Evolutionary conservation across 106 monocot genomes (phyloP), one percentile per base, ranked within the genome.

Genomic region (Dendrobium officinale): DNA sequence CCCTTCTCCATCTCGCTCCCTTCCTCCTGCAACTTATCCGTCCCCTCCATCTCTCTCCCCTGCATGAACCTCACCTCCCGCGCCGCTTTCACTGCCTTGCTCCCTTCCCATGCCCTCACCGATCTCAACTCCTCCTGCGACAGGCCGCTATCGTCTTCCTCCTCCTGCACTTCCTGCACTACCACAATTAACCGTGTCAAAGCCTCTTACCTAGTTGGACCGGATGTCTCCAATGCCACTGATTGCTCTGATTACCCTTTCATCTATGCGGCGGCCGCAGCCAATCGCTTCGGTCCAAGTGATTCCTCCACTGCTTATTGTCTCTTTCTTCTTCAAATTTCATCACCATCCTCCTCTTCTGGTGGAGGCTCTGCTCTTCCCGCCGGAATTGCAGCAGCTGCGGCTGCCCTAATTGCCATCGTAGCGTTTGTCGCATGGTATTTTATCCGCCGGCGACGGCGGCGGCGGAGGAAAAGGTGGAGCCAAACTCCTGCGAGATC

Each of bases 21-120:
- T 78, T 78, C 81, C 48, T 75, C 76, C 81, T 94, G 96, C 79
- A 92, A 89, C 54, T 88, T 90, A 81, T 8, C 73, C 20, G 27
- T 87, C 24, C 18, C 17, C 9, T 91, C 80, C 77, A 81, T 94
- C 83, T 88, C 94, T 68, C 72, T 58, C 22, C 85, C 86, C 2
- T 97, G 96, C 90, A 88, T 88, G 90, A 92, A 94, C 92, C 83
- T 94, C 78, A 75, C 90, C 41, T 80, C 94, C 44, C 79, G 80
- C 27, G 9, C 83, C 73, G 79, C 78, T 7, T 97, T 94, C 82
- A 86, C 90, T 51, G 66, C 82, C 29, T 20, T 67, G 33, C 88
- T 94, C 17, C 83, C 84, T 0, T 2, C 72, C 42, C 55, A 87
- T 42, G 80, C 86, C 10, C 75, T 86, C 33, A 42, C 24, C 17